Evolutionary conservation across 2,329 filamentous ascomycete species (phyloP).

Genomic region (Coleophoma crateriformis): DNA sequence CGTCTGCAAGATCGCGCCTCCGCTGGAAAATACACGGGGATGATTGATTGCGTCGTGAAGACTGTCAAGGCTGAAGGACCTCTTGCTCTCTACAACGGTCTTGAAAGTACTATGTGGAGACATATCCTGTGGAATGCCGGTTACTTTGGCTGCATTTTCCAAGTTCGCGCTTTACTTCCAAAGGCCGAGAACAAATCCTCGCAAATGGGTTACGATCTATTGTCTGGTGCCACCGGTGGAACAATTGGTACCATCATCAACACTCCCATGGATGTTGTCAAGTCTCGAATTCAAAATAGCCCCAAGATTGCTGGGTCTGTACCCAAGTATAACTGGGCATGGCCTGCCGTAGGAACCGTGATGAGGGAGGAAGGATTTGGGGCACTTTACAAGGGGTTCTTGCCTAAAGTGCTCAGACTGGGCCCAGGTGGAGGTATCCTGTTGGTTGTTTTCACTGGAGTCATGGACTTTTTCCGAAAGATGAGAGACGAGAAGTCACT

Average conservation of each 20-base stretch:
- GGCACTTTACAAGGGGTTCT: slow-evolving; percentile 95
- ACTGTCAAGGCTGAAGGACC: slow-evolving; percentile 79
- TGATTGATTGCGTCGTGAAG: slow-evolving; percentile 75
- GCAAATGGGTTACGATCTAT: slow-evolving; percentile 81
- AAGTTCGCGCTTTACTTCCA: slow-evolving; percentile 81
- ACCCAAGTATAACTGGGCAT: slow-evolving; percentile 99
- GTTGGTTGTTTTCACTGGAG: slow-evolving; percentile 79
- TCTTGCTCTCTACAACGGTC: slow-evolving; percentile 89
- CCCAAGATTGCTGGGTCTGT: slow-evolving; percentile 72
- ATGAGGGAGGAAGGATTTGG: slow-evolving; percentile 88
- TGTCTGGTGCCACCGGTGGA: slow-evolving; percentile 83
- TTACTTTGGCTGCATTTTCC: slow-evolving; percentile 98
- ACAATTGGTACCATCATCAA: slow-evolving; percentile 89
- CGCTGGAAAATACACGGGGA: slow-evolving; percentile 79
- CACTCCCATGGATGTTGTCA: slow-evolving; percentile 95
- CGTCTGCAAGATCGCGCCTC: slow-evolving; percentile 93
- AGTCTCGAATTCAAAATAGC: slow-evolving; percentile 95
- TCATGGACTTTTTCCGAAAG: slow-evolving; percentile 88
- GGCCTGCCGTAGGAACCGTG: slow-evolving; percentile 78
- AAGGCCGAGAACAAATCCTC: slow-evolving; percentile 72
- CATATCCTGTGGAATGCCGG: slow-evolving; percentile 92
- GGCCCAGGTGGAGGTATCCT: slow-evolving; percentile 63
- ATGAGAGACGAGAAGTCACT: slow-evolving; percentile 28
- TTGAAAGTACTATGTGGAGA: slow-evolving; percentile 95
- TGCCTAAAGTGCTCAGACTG: slow-evolving; percentile 84